phyloP scores from a whole-genome alignment of 2,329 filamentous ascomycete species.

The Elsinoe ampelina region DNA sequence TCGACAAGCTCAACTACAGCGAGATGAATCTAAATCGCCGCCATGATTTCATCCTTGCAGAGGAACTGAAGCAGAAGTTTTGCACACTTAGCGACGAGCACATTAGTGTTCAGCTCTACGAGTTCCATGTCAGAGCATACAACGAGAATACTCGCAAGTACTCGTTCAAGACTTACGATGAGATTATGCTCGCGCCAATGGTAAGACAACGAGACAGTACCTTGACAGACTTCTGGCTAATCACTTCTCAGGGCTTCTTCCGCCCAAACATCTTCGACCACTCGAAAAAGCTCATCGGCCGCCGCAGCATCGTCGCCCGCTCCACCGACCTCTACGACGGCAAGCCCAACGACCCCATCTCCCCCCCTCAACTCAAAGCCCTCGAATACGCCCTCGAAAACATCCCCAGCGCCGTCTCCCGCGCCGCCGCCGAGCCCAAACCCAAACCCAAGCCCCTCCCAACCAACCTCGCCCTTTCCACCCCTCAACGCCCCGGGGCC shows the following conservation, averaged over 20 bases:
- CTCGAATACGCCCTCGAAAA: conserved; percentile 42
- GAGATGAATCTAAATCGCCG: conserved; percentile 86
- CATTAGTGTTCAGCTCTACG: conserved; percentile 76
- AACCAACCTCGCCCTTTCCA: conserved; percentile 13
- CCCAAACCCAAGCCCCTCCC: conserved; percentile 45
- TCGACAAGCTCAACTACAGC: conserved; percentile 88
- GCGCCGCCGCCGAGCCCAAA: conserved; percentile 44
- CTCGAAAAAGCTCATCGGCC: conserved; percentile 64
- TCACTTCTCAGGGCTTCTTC: conserved; percentile 58
- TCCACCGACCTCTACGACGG: conserved; percentile 93
- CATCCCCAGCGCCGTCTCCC: conserved; percentile 30
- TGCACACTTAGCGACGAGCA: conserved; percentile 86
- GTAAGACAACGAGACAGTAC: conserved; percentile 25
- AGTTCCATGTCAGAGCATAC: conserved; percentile 82
- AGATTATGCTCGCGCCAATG: conserved; percentile 88
- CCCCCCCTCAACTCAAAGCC: conserved; percentile 68
- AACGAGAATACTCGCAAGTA: conserved; percentile 89
- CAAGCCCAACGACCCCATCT: conserved; percentile 82
- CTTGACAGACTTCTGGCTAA: not conserved
- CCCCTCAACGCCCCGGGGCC: conserved; percentile 24
- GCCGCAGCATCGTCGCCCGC: conserved; percentile 71
- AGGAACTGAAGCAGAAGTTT: conserved; percentile 89
- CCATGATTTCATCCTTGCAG: conserved; percentile 86
- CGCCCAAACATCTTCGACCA: conserved; percentile 82
- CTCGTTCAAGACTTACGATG: conserved; percentile 93